These are phyloP conservation scores for Boletus semigastroideus DNA, from an alignment of 1,284 basidiomycete species.

Conservation along the genomic window DNA sequence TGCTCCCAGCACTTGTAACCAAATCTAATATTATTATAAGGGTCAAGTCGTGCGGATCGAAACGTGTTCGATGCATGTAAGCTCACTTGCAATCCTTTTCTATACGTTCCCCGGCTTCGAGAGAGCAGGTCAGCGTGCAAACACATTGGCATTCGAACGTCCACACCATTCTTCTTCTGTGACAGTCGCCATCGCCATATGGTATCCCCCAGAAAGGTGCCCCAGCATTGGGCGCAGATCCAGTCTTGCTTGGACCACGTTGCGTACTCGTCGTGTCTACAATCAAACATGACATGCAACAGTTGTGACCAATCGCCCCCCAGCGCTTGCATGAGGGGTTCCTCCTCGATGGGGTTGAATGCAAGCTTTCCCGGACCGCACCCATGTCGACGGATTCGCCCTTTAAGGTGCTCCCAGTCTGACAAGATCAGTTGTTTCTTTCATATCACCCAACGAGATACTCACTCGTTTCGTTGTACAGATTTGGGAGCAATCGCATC, in stretches of 20 bases:
- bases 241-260: background rate
- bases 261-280: background rate
- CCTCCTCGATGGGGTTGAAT: too few relatives aligned
- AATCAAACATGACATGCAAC: background rate
- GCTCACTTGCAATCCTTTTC: conserved; percentile 3
- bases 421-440: too few relatives aligned
- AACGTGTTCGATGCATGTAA: background rate
- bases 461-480: too few relatives aligned
- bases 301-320: background rate
- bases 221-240: background rate
- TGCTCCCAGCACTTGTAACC: conserved; percentile 4
- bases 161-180: background rate
- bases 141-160: too few relatives aligned
- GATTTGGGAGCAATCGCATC: too few relatives aligned
- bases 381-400: too few relatives aligned
- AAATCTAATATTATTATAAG: background rate
- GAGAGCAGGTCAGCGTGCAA: background rate
- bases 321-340: background rate
- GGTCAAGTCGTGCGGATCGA: background rate
- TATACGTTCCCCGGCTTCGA: background rate
- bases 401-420: background rate
- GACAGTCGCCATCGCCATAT: conserved; percentile 3
- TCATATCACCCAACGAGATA: too few relatives aligned
- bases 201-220: background rate
- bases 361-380: background rate